Percentiles rank a stretch among this genome's conserved stretches.
These are phyloP conservation scores for Puccinia hordei DNA, from an alignment of 1,284 basidiomycete species.

Conservation along the genomic window DNA sequence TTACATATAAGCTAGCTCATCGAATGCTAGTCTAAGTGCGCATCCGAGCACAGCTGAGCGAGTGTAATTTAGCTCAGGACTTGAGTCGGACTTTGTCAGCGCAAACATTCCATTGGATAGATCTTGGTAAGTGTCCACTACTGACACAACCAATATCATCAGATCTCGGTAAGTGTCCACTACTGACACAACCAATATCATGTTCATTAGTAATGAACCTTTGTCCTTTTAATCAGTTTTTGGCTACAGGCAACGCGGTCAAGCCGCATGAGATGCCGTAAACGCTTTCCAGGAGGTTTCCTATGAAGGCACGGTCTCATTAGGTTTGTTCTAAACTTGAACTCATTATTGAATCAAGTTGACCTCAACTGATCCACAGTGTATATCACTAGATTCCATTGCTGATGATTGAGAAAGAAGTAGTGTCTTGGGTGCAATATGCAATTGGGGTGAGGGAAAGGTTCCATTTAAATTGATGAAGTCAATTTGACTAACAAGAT, in stretches of 20 bases:
- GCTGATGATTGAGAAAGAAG: conserved; percentile 76
- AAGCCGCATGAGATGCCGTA: conserved; percentile 64
- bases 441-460: conserved; percentile 41
- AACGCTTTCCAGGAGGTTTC: conserved; percentile 94
- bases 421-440: conserved; percentile 49
- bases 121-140: conserved; percentile 64
- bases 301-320: conserved; percentile 68
- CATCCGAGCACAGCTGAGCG: no score
- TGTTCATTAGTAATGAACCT: neutral
- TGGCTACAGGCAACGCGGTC: conserved; percentile 56
- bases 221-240: conserved; percentile 53
- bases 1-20: no score
- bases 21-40: no score
- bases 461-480: neutral
- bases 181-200: no score
- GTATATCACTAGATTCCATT: conserved; percentile 65
- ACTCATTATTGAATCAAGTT: no score
- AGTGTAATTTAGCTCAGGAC: no score
- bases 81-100: conserved; percentile 87
- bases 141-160: conserved; percentile 64
- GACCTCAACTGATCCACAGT: no score
- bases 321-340: conserved; percentile 55
- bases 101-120: conserved; percentile 87
- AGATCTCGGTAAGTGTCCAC: no score
- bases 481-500: neutral